Percentiles rank a stretch among this genome's conserved stretches.
Conservation (phyloP, 2,329 filamentous ascomycete species). For the Nigrospora oryzae region DNA sequence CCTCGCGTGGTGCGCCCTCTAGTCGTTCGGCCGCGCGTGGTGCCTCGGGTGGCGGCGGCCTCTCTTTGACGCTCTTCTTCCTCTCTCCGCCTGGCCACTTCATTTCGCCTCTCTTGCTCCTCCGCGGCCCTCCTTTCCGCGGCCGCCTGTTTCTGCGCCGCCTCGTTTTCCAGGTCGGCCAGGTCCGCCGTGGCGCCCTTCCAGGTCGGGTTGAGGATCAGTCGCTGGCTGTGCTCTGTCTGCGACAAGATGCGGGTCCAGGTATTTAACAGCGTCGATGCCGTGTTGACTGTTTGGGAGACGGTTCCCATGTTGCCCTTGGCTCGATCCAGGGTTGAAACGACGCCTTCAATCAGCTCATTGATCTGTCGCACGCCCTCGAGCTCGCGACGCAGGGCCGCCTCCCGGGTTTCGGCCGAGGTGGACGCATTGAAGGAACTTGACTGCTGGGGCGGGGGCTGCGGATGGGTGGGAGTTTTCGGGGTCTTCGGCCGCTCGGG, state of each 20-base stretch:
- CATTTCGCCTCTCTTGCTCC: conserved; percentile 69
- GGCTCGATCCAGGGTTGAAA: conserved; percentile 62
- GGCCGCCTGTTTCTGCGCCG: conserved; percentile 62
- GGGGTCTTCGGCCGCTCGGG: conserved; percentile 31
- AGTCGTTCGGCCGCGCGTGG: neutral
- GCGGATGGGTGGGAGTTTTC: conserved; percentile 40
- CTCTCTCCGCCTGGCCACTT: conserved; percentile 54
- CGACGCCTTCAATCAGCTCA: conserved; percentile 71
- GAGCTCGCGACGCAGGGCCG: conserved; percentile 67
- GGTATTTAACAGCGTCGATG: conserved; percentile 82
- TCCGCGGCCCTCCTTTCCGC: conserved; percentile 70
- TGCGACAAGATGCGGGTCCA: conserved; percentile 96
- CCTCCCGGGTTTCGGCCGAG: conserved; percentile 61
- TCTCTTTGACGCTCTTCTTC: conserved; percentile 47
- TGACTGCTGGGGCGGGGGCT: conserved; percentile 19
- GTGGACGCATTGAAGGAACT: conserved; percentile 42
- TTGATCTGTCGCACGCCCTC: conserved; percentile 82
- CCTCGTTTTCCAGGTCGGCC: conserved; percentile 78
- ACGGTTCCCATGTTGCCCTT: conserved; percentile 83
- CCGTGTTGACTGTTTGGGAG: conserved; percentile 74
- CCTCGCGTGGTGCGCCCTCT: conserved; percentile 2
- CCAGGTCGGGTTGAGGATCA: conserved; percentile 84
- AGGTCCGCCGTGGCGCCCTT: conserved; percentile 82
- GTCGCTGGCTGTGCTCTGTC: conserved; percentile 91
- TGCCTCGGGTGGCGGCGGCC: conserved; percentile 3